These are phyloP conservation scores for Penicillium nordicum DNA, from an alignment of 2,329 filamentous ascomycete genomes.

Conservation along the genomic window DNA sequence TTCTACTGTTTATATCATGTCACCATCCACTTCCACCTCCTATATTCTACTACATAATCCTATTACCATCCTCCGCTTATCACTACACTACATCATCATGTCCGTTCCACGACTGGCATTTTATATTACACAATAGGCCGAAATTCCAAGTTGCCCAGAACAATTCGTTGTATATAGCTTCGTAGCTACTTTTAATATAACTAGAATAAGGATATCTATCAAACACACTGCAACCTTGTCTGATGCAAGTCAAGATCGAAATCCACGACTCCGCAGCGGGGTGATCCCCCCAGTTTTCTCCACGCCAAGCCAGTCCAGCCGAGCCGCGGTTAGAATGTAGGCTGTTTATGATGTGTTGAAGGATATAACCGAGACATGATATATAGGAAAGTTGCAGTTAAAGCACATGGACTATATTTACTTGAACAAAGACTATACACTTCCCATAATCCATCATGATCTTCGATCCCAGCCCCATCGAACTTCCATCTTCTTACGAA, in stretches of 20 bases:
- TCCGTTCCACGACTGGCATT: too few species aligned
- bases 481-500: slow-evolving; percentile 23
- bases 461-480: slow-evolving; percentile 17
- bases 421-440: neutral
- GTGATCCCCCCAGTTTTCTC: slow-evolving; percentile 2
- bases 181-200: neutral
- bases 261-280: slow-evolving; percentile 1
- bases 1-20: neutral
- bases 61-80: neutral
- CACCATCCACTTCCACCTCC: neutral
- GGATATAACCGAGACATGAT: neutral
- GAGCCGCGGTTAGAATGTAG: neutral
- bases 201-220: too few species aligned
- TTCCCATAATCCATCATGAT: slow-evolving; percentile 14
- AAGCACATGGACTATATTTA: neutral
- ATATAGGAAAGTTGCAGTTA: neutral
- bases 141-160: neutral
- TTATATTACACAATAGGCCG: neutral
- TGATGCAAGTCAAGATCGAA: neutral
- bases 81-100: neutral
- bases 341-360: neutral
- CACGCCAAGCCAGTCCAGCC: neutral
- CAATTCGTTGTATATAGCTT: neutral
- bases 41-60: too few species aligned
- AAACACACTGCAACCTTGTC: neutral